Base-by-base conservation (phyloP, 805 yeast genomes). In the Hanseniaspora hatyaiensis region DNA sequence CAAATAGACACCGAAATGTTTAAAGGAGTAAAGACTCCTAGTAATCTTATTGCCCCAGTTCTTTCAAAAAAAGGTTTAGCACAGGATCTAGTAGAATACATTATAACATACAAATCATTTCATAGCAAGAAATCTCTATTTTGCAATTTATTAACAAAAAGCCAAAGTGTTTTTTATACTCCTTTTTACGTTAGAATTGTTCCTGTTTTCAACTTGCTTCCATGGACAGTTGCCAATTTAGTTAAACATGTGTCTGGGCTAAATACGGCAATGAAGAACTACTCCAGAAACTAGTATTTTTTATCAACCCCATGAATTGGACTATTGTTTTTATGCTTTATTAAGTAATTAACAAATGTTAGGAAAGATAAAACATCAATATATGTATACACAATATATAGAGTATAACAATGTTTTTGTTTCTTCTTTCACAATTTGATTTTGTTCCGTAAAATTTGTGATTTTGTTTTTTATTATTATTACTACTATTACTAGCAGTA, bases 1-100 rank as follows among this genome's bases (percentile, higher is more conserved):
- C 96, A 89, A 59, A 61, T 89, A 52, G 73, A 70, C 41, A 86
- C 96, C 0, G 56, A 60, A 2, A 73, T 89, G 85, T 89, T 89
- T 60, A 66, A 67, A 15, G 78, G 79, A 1, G 83, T 89, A 5
- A 52, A 63, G 26, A 81, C 95, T 0, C 96, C 96, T 0, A 78
- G 83, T 9, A 65, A 70, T 3, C 53, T 80, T 4, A 60, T 88
- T 6, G 97, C 97, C 0, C 97, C 96, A 0, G 83, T 82, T 51
- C 66, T 88, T 31, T 80, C 80, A 15, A 87, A 92, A 0, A 57
- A 56, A 8, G 69, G 69, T 51, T 80, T 87, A 13, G 94, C 96
- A 0, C 56, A 57, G 2, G 65, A 66, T 32, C 71, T 88, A 3
- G 65, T 79, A 15, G 57, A 61, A 3, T 75, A 84, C 0, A 64